A percentile compares a stretch with the other conserved stretches of the same genome.
Conservation (phyloP, 2,329 filamentous ascomycete species). For the Fusarium domesticum region DNA sequence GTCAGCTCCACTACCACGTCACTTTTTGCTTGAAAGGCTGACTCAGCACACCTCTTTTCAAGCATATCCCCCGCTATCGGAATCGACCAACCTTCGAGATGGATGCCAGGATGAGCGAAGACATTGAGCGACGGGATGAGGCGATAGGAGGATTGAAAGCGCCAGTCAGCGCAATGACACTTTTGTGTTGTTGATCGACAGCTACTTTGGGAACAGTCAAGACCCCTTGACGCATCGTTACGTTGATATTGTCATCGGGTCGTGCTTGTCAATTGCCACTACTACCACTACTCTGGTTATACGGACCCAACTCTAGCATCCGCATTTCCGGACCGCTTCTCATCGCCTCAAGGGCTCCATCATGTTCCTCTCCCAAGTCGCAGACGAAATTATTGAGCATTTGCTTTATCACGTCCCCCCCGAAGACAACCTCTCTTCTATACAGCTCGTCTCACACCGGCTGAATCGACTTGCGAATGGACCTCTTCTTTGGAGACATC, state of each 20-base stretch:
- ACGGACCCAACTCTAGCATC: slow-evolving; percentile 2
- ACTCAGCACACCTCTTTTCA: slow-evolving; percentile 10
- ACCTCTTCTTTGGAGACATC: slow-evolving; percentile 73
- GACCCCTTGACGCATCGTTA: too few relatives aligned
- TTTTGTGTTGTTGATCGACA: slow-evolving; percentile 18
- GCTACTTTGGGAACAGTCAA: too few relatives aligned
- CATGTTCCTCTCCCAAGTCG: slow-evolving; percentile 51
- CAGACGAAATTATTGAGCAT: slow-evolving; percentile 80
- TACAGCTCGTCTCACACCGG: slow-evolving; percentile 58
- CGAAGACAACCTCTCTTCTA: slow-evolving; percentile 47
- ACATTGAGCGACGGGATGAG: slow-evolving; percentile 17
- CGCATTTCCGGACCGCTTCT: not conserved
- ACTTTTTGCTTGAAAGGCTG: not conserved
- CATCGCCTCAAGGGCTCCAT: slow-evolving; percentile 10
- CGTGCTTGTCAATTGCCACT: too few relatives aligned
- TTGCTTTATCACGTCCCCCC: slow-evolving; percentile 66
- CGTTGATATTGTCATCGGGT: too few relatives aligned
- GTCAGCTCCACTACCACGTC: slow-evolving; percentile 6
- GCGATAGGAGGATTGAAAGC: slow-evolving; percentile 11
- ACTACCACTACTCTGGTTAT: slow-evolving; percentile 4
- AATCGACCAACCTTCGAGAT: slow-evolving; percentile 11
- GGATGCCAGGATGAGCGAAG: slow-evolving; percentile 18
- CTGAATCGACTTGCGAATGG: slow-evolving; percentile 66
- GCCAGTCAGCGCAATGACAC: slow-evolving; percentile 22
- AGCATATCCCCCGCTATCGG: slow-evolving; percentile 18